These are phyloP conservation scores for Sordariomycetes sp. DNA, from an alignment of 2,329 filamentous ascomycete species.

Conservation along the genomic window DNA sequence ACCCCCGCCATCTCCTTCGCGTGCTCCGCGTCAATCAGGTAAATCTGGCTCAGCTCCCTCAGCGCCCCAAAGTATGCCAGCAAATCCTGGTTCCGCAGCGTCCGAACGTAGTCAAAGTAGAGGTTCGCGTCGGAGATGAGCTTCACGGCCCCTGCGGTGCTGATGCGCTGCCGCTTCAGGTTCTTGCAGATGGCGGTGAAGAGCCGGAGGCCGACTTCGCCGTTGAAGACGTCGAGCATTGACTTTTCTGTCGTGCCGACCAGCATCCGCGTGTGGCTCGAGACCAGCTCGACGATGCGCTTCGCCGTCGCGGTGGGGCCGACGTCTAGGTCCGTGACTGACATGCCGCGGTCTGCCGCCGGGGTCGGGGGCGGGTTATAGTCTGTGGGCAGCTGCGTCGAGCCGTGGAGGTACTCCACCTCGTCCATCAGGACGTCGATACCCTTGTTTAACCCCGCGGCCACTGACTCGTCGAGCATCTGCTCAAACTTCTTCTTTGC, in stretches of 20 bases:
- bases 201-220: slow-evolving; percentile 85
- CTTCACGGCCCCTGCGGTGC: slow-evolving; percentile 76
- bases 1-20: slow-evolving; percentile 92
- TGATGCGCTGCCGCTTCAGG: slow-evolving; percentile 88
- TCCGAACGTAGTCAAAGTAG: slow-evolving; percentile 75
- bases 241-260: slow-evolving; percentile 93
- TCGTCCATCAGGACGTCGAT: slow-evolving; percentile 98
- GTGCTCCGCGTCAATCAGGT: slow-evolving; percentile 71
- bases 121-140: slow-evolving; percentile 95
- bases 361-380: slow-evolving; percentile 57
- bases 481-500: slow-evolving; percentile 99
- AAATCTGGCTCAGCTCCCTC: slow-evolving; percentile 88
- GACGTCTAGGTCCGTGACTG: slow-evolving; percentile 21
- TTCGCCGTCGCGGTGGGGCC: slow-evolving; percentile 69
- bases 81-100: slow-evolving; percentile 70
- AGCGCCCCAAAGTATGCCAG: slow-evolving; percentile 85
- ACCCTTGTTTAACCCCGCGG: slow-evolving; percentile 89
- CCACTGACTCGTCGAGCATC: slow-evolving; percentile 94
- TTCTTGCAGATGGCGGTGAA: slow-evolving; percentile 94
- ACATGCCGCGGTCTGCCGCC: slow-evolving; percentile 7
- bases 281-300: slow-evolving; percentile 73
- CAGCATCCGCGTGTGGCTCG: slow-evolving; percentile 83
- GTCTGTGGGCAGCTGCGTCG: slow-evolving; percentile 73
- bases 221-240: slow-evolving; percentile 96
- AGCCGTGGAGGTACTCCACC: slow-evolving; percentile 88